Evolutionary conservation across 2,329 filamentous ascomycete genomes (phyloP).

Genomic region (Alternaria conjuncta): DNA sequence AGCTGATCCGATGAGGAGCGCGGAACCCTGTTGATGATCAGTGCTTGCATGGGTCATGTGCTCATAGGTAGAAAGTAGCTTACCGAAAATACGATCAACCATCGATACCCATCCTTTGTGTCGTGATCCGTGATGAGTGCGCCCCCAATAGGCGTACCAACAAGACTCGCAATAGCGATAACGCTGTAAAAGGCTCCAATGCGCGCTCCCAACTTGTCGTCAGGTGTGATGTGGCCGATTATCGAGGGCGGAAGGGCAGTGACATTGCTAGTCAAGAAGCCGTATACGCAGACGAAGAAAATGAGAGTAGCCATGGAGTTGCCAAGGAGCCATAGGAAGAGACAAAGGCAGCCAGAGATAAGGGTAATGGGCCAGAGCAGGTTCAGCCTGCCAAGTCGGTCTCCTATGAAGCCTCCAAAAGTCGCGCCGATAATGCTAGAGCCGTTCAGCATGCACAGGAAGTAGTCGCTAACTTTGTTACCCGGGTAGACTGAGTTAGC

Average conservation of each 20-base stretch:
- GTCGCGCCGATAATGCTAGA: conserved; percentile 63
- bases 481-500: conserved; percentile 60
- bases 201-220: conserved; percentile 72
- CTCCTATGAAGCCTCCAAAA: conserved; percentile 58
- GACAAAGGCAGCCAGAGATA: conserved; percentile 52
- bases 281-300: conserved; percentile 71
- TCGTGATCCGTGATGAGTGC: conserved; percentile 33
- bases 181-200: conserved; percentile 69
- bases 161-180: conserved; percentile 68
- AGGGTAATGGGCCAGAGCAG: conserved; percentile 58
- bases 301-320: conserved; percentile 63
- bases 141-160: conserved; percentile 71
- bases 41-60: background rate
- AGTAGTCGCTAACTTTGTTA: conserved; percentile 52
- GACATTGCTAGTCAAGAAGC: conserved; percentile 71
- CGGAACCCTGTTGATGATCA: conserved; percentile 14
- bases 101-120: conserved; percentile 26
- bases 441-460: conserved; percentile 57
- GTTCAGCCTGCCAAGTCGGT: conserved; percentile 62
- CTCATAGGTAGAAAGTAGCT: background rate
- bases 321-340: conserved; percentile 63
- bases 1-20: conserved; percentile 20
- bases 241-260: conserved; percentile 68
- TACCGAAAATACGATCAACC: conserved; percentile 37
- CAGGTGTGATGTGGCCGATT: conserved; percentile 73